These are phyloP conservation scores for Lithocarpus polystachyus DNA, from an alignment of 306 rosid species.

Conservation along the genomic window DNA sequence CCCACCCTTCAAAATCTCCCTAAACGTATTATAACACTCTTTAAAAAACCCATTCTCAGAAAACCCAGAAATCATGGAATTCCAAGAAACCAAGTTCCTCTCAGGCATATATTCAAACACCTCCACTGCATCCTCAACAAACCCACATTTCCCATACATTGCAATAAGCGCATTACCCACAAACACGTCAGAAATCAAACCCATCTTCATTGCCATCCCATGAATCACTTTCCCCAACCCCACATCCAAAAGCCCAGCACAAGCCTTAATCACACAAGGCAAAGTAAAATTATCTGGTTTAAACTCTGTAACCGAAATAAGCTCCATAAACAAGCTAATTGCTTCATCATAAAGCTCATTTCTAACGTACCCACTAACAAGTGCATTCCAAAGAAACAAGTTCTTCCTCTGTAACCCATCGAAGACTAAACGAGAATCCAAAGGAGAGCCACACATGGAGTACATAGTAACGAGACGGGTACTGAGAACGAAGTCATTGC, in stretches of 20 bases:
- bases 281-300: constrained; percentile 69
- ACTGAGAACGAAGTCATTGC: constrained; percentile 53
- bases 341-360: constrained; percentile 54
- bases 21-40: constrained; percentile 38
- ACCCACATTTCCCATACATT: constrained; percentile 61
- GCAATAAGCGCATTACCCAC: constrained; percentile 69
- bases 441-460: constrained; percentile 55
- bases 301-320: constrained; percentile 44
- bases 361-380: constrained; percentile 54
- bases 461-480: constrained; percentile 76
- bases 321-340: constrained; percentile 35
- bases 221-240: constrained; percentile 53
- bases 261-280: constrained; percentile 69
- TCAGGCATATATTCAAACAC: constrained; percentile 58
- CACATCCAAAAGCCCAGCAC: constrained; percentile 44
- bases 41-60: constrained; percentile 49
- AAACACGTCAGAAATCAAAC: constrained; percentile 50
- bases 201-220: constrained; percentile 60
- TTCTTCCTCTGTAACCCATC: constrained; percentile 41
- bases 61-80: constrained; percentile 56
- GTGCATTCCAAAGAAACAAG: constrained; percentile 71
- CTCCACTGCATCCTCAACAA: constrained; percentile 41
- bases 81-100: constrained; percentile 77
- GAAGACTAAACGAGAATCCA: constrained; percentile 55
- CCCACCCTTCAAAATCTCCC: constrained; percentile 38